phyloP scores from a whole-genome alignment of 805 yeast genomes.

The Barnettozyma populi region DNA sequence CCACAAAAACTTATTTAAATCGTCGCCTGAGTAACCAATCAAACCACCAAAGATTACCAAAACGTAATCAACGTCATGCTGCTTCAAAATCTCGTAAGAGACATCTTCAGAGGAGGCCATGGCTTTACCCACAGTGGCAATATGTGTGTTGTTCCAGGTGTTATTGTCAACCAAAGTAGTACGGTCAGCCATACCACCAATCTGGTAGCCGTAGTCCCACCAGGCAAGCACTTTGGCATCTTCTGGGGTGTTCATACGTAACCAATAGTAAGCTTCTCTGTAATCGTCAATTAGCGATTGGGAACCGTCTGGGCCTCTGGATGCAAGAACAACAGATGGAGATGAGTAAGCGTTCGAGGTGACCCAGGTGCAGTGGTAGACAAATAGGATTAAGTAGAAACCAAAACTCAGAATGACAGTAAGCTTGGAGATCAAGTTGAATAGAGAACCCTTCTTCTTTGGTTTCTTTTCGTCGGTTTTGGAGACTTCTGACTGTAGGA shows the following conservation, averaged over 20 bases:
- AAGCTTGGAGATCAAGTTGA: slow-evolving; percentile 44
- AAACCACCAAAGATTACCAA: slow-evolving; percentile 91
- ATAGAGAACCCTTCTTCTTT: slow-evolving; percentile 14
- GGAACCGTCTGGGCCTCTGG: slow-evolving; percentile 79
- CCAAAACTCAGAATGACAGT: slow-evolving; percentile 63
- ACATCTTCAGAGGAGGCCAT: slow-evolving; percentile 87
- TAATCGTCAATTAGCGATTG: slow-evolving; percentile 86
- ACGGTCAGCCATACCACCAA: slow-evolving; percentile 99
- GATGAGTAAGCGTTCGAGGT: slow-evolving; percentile 94
- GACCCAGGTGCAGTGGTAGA: slow-evolving; percentile 95
- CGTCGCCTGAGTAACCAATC: slow-evolving; percentile 93
- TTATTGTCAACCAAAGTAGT: slow-evolving; percentile 97
- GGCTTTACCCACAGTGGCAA: slow-evolving; percentile 98
- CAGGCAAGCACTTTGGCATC: slow-evolving; percentile 96
- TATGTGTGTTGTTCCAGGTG: slow-evolving; percentile 99
- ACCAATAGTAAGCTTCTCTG: slow-evolving; percentile 98
- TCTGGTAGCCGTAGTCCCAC: slow-evolving; percentile 99
- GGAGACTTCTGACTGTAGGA: slow-evolving; percentile 10
- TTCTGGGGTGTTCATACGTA: slow-evolving; percentile 95
- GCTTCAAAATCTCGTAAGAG: slow-evolving; percentile 80
- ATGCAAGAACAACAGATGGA: slow-evolving; percentile 93
- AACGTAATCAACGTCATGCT: slow-evolving; percentile 94
- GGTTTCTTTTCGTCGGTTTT: slow-evolving; percentile 9
- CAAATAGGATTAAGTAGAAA: slow-evolving; percentile 74
- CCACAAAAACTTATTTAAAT: slow-evolving; percentile 94